phyloP scores from a whole-genome alignment of 2,329 filamentous ascomycete species.

The Moelleriella libera region DNA sequence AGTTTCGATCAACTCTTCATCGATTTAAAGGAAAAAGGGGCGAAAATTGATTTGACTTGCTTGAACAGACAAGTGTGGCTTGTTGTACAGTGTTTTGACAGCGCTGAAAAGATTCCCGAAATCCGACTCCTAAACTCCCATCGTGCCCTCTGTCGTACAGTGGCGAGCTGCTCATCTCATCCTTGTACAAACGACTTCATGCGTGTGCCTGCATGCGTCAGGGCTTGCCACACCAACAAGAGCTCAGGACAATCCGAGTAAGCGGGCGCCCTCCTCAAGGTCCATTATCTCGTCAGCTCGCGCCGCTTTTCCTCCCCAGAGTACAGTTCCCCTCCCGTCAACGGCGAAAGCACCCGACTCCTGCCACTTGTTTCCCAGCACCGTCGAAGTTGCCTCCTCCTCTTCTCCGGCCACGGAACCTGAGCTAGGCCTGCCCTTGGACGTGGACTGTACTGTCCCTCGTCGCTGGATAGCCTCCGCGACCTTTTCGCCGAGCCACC shows the following conservation, averaged over 20 bases:
- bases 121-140: too few relatives aligned
- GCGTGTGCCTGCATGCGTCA: too few relatives aligned
- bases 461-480: slow-evolving; percentile 28
- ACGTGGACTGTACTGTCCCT: slow-evolving; percentile 18
- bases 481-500: slow-evolving; percentile 37
- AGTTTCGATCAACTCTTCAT: too few relatives aligned
- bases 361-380: slow-evolving; percentile 43
- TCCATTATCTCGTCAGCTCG: slow-evolving; percentile 37
- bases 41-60: too few relatives aligned
- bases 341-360: slow-evolving; percentile 37
- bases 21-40: too few relatives aligned
- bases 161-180: too few relatives aligned
- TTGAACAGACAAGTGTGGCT: too few relatives aligned
- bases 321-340: slow-evolving; percentile 31
- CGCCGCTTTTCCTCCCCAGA: slow-evolving; percentile 34
- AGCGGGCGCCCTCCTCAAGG: slow-evolving; percentile 33
- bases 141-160: too few relatives aligned
- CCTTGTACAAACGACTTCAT: too few relatives aligned
- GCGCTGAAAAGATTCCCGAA: too few relatives aligned
- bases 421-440: slow-evolving; percentile 27
- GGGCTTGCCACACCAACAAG: not conserved
- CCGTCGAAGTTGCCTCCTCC: slow-evolving; percentile 23
- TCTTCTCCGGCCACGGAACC: slow-evolving; percentile 7
- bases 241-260: slow-evolving; percentile 11
- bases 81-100: too few relatives aligned